Evolutionary conservation across 768 basidiomycete genomes (phyloP), one percentile per base, ranked within the genome.

Genomic region (Trichaptum fuscoviolaceum): DNA sequence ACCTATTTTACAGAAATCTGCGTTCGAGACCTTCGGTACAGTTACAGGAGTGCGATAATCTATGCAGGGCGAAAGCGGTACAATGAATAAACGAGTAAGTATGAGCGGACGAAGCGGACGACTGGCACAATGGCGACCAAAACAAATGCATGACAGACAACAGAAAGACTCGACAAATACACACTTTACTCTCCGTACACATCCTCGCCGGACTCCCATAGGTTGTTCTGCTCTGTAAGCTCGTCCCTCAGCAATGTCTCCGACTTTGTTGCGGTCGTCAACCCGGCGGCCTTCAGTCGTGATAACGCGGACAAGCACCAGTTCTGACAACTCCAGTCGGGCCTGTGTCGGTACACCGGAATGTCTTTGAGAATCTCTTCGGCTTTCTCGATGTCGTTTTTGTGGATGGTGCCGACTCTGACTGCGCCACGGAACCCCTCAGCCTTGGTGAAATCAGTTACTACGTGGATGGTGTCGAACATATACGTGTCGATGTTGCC

Each of bases 301-400:
- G 75, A 75, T 1, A 75, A 67, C 7, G 73, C 70, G 4, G 63
- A 67, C 26, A 72, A 70, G 9, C 75, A 73, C 73, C 75, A 76
- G 62, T 24, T 75, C 66, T 76, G 76, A 35, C 71, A 73, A 10
- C 76, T 76, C 76, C 76, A 76, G 57, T 76, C 72, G 67, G 73
- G 72, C 52, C 67, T 74, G 63, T 69, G 70, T n/a, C 70, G 71
- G 65, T 71, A 68, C 20, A 74, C 65, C 64, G 24, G 27, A 3
- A 76, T 71, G 64, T 73, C 74, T 58, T 64, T 65, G 69, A 75
- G 67, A 60, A 77, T 60, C 23, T 6, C 35, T 63, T 72, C 69
- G 3, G 63, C 67, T 34, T 76, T 68, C 15, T 57, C 58, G 23
- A 62, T 35, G 36, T 67, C 68, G 27, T 60, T 63, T 34, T 62